Conservation (phyloP, 371 early-diverging fungal species). For the Circinella umbellata region DNA sequence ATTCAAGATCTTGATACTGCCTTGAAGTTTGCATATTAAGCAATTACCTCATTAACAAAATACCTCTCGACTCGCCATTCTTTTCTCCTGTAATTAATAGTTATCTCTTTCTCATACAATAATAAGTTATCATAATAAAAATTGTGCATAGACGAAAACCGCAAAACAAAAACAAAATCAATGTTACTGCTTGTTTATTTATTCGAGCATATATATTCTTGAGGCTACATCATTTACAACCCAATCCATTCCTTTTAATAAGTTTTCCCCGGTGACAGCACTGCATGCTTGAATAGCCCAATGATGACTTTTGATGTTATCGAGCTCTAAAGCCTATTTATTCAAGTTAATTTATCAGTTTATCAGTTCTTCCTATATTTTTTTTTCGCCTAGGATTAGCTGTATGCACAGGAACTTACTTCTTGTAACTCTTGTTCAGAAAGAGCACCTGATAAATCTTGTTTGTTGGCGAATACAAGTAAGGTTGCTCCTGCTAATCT, state of each 20-base stretch:
- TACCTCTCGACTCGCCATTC: neutral
- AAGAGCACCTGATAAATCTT: slow-evolving; percentile 90
- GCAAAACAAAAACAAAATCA: neutral
- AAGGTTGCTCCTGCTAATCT: slow-evolving; percentile 77
- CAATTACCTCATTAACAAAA: neutral
- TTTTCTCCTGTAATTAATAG: neutral
- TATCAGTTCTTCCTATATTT: too few species aligned
- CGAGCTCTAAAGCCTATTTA: slow-evolving; percentile 70
- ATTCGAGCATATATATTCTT: slow-evolving; percentile 80
- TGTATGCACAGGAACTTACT: slow-evolving; percentile 30
- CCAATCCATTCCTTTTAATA: slow-evolving; percentile 94
- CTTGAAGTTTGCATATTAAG: slow-evolving; percentile 51
- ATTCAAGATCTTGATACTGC: slow-evolving; percentile 70
- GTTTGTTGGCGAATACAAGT: slow-evolving; percentile 96
- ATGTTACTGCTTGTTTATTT: neutral
- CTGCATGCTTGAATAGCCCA: slow-evolving; percentile 92
- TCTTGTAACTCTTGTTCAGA: slow-evolving; percentile 73
- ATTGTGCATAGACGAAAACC: neutral
- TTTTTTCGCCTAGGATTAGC: too few species aligned
- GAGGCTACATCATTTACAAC: slow-evolving; percentile 89
- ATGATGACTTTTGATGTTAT: slow-evolving; percentile 83
- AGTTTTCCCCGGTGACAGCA: slow-evolving; percentile 88
- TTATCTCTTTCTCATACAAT: neutral
- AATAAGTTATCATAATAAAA: too few species aligned
- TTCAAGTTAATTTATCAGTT: too few species aligned